Conservation (phyloP, 352 stramenopile species). For the Plasmopara viticola region DNA sequence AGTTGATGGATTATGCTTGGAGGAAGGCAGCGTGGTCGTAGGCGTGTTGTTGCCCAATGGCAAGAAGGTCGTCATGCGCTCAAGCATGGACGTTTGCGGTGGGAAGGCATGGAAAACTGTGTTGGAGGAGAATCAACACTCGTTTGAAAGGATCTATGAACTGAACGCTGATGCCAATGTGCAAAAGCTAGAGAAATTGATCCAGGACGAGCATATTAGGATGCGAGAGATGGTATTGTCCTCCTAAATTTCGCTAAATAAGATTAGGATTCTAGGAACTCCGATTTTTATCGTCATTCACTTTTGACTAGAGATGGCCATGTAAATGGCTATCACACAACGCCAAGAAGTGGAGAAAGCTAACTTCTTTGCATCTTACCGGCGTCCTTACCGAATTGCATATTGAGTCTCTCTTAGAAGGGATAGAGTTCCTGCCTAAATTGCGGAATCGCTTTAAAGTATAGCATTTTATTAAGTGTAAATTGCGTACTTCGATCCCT, state of each 20-base stretch:
- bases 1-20: slow-evolving; percentile 85
- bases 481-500: no score
- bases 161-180: slow-evolving; percentile 88
- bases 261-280: no score
- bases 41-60: slow-evolving; percentile 90
- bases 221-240: slow-evolving; percentile 71
- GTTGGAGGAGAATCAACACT: slow-evolving; percentile 88
- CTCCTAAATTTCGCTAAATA: slow-evolving; percentile 21
- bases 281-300: no score
- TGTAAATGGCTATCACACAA: no score
- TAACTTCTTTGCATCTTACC: no score
- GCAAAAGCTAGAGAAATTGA: slow-evolving; percentile 78
- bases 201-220: slow-evolving; percentile 75
- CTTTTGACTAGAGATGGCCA: no score
- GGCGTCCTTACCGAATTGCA: no score
- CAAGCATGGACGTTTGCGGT: slow-evolving; percentile 89
- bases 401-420: no score
- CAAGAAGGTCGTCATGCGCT: slow-evolving; percentile 90
- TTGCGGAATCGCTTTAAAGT: no score
- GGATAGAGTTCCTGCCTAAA: no score
- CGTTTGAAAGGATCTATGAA: slow-evolving; percentile 94
- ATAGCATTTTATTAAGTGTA: no score
- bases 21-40: slow-evolving; percentile 91
- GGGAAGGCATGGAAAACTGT: slow-evolving; percentile 92
- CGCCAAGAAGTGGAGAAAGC: no score